A percentile compares a stretch with the other conserved stretches of the same genome.
Evolutionary conservation across 176 grass and related monocot species (phyloP).

Genomic region (Bolboschoenus planiculmis): DNA sequence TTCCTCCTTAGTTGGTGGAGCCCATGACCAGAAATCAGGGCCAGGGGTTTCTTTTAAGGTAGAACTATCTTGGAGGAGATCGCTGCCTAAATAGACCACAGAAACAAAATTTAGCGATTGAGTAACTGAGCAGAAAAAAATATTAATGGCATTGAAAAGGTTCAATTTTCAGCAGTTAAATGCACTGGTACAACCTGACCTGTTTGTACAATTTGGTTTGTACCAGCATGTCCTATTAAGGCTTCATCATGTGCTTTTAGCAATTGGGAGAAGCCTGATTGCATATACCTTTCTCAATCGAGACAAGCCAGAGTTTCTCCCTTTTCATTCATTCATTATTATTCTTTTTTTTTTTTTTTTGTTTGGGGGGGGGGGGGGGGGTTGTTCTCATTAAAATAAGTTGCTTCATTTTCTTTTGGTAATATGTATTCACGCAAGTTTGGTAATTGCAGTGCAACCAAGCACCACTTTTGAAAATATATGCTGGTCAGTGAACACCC

Average conservation of each 20-base stretch:
- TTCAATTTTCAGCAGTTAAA: not conserved
- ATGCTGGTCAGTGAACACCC: not conserved
- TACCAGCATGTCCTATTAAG: not conserved
- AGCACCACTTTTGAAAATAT: not conserved
- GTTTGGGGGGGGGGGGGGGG: too few relatives aligned
- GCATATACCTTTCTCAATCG: not conserved
- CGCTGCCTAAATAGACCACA: not conserved
- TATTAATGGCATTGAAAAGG: not conserved
- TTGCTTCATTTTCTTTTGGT: not conserved
- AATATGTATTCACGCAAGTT: not conserved
- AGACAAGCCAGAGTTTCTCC: not conserved
- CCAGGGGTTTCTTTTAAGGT: conserved; percentile 48
- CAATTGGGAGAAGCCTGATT: not conserved
- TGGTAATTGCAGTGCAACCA: not conserved
- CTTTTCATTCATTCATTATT: too few relatives aligned
- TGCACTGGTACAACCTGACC: not conserved
- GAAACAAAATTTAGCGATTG: not conserved
- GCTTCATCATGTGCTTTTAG: not conserved
- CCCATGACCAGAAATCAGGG: conserved; percentile 96
- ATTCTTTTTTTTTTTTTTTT: too few relatives aligned
- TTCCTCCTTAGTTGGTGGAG: conserved; percentile 45
- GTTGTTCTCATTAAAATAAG: not conserved
- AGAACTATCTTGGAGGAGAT: not conserved
- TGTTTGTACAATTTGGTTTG: not conserved
- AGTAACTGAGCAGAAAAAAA: not conserved